Evolutionary conservation across 495 filamentous ascomycete species (phyloP).

Genomic region (Podospora australis): DNA sequence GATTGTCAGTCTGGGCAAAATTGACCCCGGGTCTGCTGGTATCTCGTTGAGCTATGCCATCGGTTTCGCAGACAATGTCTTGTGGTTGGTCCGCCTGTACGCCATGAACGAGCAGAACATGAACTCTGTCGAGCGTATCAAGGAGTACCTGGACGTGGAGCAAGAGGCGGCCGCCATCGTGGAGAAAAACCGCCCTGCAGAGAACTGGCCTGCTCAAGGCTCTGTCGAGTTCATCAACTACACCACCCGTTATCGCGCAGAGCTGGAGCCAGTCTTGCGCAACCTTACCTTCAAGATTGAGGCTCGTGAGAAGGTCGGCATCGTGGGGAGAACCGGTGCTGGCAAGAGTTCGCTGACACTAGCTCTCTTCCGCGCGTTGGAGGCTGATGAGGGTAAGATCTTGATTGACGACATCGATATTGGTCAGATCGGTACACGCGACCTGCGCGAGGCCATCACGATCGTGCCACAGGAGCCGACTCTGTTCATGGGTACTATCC

Average conservation of each 20-base stretch:
- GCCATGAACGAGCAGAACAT: slow-evolving; percentile 96
- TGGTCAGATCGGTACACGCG: slow-evolving; percentile 77
- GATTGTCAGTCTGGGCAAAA: slow-evolving; percentile 70
- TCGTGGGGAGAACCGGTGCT: slow-evolving; percentile 93
- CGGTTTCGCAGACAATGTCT: slow-evolving; percentile 91
- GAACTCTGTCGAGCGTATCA: slow-evolving; percentile 98
- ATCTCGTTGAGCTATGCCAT: slow-evolving; percentile 97
- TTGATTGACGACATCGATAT: slow-evolving; percentile 88
- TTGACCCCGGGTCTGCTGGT: slow-evolving; percentile 92
- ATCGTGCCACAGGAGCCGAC: slow-evolving; percentile 99
- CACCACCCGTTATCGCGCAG: slow-evolving; percentile 79
- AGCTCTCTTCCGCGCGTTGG: slow-evolving; percentile 93
- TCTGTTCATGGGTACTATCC: slow-evolving; percentile 90
- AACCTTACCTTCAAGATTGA: slow-evolving; percentile 80
- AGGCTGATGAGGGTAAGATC: slow-evolving; percentile 87
- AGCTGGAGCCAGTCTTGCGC: slow-evolving; percentile 79
- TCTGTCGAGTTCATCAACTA: slow-evolving; percentile 83
- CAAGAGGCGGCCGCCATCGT: slow-evolving; percentile 81
- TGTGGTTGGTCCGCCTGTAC: slow-evolving; percentile 97
- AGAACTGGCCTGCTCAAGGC: slow-evolving; percentile 81
- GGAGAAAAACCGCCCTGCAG: slow-evolving; percentile 66
- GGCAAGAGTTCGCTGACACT: slow-evolving; percentile 95
- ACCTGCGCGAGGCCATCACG: slow-evolving; percentile 88
- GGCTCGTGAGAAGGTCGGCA: slow-evolving; percentile 87
- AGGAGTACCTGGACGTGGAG: slow-evolving; percentile 94